Evolutionary conservation across 306 rosid genomes (phyloP).

Genomic region (Pyrus communis): DNA sequence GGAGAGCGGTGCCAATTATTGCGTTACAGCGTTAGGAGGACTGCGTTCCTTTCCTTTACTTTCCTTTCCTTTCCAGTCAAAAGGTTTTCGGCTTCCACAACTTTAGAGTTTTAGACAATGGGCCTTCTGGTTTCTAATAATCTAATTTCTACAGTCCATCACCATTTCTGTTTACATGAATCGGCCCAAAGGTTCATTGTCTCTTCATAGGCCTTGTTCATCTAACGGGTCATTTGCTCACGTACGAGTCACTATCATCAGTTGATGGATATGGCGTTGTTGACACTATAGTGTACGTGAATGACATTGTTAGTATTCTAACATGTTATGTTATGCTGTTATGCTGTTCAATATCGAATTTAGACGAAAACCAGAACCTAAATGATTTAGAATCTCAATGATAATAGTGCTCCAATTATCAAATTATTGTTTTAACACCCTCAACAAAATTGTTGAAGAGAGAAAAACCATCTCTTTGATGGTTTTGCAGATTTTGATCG

Average conservation of each 20-base stretch:
- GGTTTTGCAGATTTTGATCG: not conserved
- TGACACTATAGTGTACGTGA: not conserved
- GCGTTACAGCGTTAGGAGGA: not conserved
- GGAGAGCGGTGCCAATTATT: not conserved
- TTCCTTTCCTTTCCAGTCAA: not conserved
- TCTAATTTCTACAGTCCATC: not conserved
- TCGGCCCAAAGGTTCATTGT: not conserved
- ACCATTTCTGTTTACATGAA: not conserved
- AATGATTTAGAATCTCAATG: no score
- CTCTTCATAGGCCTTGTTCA: not conserved
- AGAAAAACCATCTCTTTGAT: no score
- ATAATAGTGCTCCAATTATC: not conserved
- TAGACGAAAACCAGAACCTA: no score
- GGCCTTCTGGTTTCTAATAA: not conserved
- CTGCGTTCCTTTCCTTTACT: not conserved
- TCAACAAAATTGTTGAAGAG: no score
- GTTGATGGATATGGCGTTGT: no score
- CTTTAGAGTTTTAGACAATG: not conserved
- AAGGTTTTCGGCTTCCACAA: not conserved
- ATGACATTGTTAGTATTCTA: not conserved
- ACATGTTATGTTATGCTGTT: not conserved
- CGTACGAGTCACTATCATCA: no score
- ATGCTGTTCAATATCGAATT: no score
- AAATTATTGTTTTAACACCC: no score
- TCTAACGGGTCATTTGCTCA: not conserved